Evolutionary conservation across 805 yeast genomes (phyloP), one percentile per base, ranked within the genome.

Genomic region (Candida coquimbonensis): DNA sequence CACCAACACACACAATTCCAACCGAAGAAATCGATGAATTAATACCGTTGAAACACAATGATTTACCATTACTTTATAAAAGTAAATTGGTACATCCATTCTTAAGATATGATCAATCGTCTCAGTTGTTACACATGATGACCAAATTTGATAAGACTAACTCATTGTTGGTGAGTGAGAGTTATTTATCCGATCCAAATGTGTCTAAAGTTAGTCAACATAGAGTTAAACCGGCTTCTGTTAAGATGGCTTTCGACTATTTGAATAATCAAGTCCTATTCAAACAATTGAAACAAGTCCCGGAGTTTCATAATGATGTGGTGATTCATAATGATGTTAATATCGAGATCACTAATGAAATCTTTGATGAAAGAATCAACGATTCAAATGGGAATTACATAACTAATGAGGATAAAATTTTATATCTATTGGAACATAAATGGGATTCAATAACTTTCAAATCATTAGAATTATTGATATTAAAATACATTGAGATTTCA

Each of bases 391-490:
- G 40, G 14, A 24, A n/a, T 6, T 35, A 37, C 21, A 40, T 42
- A 4, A 45, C 48, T 2, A 48, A 45, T 25, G 48, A 48, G 24
- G 33, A 45, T 5, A 48, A 48, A 21, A n/a, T 48, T 27, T n/a
- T 42, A 14, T 48, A 45, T 17, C 26, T 48, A 14, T 39, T 47
- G 8, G 12, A 36, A 31, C 29, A 33, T 8, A 39, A 37, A 14
- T 33, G 37, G 19, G 36, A 36, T 5, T 7, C 14, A 6, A 17
- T 25, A 16, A 36, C 14, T 1, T 7, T 16, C 16, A 6, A 13
- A 21, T 14, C 5, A 9, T 12, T 42, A n/a, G 41, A 34, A 11
- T 14, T 4, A 9, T 27, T 39, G 24, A 24, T 46, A 4, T 13
- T 13, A 7, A 31, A 37, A 19, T 45, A 42, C 16, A 36, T 45